phyloP scores from a whole-genome alignment of 495 filamentous ascomycete species.

The Lindgomyces ingoldianus region DNA sequence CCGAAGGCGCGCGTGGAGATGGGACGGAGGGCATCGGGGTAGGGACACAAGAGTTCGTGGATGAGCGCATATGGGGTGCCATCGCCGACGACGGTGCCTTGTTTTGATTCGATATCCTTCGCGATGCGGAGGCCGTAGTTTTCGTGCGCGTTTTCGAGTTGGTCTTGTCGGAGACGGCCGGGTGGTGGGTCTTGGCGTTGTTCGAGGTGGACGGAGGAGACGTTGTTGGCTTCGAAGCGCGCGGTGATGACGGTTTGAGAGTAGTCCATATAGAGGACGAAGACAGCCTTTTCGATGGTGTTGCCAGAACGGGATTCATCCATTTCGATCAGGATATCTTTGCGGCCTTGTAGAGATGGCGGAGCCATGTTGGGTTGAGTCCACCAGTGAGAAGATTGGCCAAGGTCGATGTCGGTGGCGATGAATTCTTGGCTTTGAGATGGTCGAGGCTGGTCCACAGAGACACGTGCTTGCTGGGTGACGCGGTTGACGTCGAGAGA shows the following conservation, averaged over 20 bases:
- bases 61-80: constrained; percentile 76
- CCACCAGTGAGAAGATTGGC: constrained; percentile 77
- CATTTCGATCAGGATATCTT: constrained; percentile 78
- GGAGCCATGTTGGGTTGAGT: constrained; percentile 71
- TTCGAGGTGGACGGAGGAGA: constrained; percentile 69
- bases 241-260: constrained; percentile 88
- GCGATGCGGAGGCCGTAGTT: constrained; percentile 75
- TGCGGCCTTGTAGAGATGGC: constrained; percentile 76
- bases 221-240: constrained; percentile 74
- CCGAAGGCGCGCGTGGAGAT: constrained; percentile 87
- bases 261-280: constrained; percentile 88
- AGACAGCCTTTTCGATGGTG: constrained; percentile 74
- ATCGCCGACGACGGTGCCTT: constrained; percentile 79
- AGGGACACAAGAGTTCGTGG: constrained; percentile 71
- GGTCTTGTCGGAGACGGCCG: constrained; percentile 82
- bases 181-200: constrained; percentile 89
- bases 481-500: constrained; percentile 69
- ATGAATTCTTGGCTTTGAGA: constrained; percentile 77
- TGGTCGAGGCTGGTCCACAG: constrained; percentile 68
- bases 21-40: constrained; percentile 73
- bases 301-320: constrained; percentile 74
- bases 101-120: constrained; percentile 64
- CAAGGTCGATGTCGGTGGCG: constrained; percentile 82
- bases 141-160: constrained; percentile 80
- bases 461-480: constrained; percentile 59